Evolutionary conservation across 345 rosid genomes (phyloP), one percentile per base, ranked within the genome.

Genomic region (Ailanthus altissimus): DNA sequence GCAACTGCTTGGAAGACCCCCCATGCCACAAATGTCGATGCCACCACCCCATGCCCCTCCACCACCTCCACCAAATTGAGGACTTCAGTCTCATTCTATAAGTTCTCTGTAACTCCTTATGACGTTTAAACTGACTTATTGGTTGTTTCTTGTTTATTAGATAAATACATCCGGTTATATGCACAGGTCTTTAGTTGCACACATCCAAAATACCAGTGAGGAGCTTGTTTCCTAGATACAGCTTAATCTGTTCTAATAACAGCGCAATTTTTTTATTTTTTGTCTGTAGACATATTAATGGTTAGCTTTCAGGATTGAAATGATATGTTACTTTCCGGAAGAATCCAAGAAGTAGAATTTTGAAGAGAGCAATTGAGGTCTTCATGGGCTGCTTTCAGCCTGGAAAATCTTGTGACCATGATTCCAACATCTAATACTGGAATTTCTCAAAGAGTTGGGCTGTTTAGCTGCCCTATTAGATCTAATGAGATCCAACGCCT

Each of bases 21-120:
- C 72, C 11, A 90, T 85, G 88, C 86, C 74, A n/a, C 93, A 89
- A 26, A 86, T 79, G 89, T 80, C 86, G 78, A 94, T 93, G 97
- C 92, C 87, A 40, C 94, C 90, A 51, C 78, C 66, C 62, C 79
- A 75, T 53, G 50, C 38, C 1, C 72, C n/a, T 5, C 80, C 89
- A n/a, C 74, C 78, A 36, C 82, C 79, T 5, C 74, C 84, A 56
- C 21, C 63, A 16, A 47, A 74, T 69, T 81, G 43, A 77, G 57
- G 47, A 66, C 25, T 12, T 9, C 5, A 70, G 26, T 28, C 2
- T 72, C 64, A 70, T 53, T 36, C 36, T 58, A 14, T 10, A 46
- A 40, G 50, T 9, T 45, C 21, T 28, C 13, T 15, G 23, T 46
- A 46, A 60, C 59, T 73, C 9, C 14, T 60, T 42, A 2, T 74